Base-by-base conservation (phyloP, 495 filamentous ascomycete species). In the Penicillium pulvis region DNA sequence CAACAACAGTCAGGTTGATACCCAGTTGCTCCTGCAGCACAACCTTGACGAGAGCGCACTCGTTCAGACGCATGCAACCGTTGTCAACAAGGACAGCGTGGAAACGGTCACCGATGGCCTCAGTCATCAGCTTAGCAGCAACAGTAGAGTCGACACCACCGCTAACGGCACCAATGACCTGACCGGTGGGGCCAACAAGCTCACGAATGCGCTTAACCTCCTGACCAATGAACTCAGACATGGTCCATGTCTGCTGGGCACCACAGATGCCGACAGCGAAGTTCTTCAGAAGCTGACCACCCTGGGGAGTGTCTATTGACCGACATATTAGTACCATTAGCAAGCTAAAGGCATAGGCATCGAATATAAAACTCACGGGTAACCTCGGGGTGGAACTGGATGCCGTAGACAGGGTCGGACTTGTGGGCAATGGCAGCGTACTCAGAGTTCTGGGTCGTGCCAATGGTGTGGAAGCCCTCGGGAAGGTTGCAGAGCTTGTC, bases 61-160 rank as follows among this genome's bases (percentile, higher is more conserved):
- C 94, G 62, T 95, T 85, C 39, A 93, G 79, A 41, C 94, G 85
- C 85, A 98, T 88, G 51, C 92, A 81, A 14, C 92, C 92, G 58
- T 91, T 97, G 75, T 98, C 85, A 17, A 97, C 86, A 0, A 97
- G 81, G 0, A 98, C 85, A 41, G 93, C 92, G 60, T 95, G 85
- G 76, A 97, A 97, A 10, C 93, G 84, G 62, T 90, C 85, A 8
- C 91, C 91, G 60, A 95, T 93, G 19, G 89, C 90, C 55, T 87
- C 81, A 28, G 85, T 76, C 90, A 96, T 95, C 4, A 97, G 79
- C 67, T 87, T 88, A 1, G 93, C 93, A 2, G 87, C 94, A 17
- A 82, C 94, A 4, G 94, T 98, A 9, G 84, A 89, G 70, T 98
- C 94, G 4, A 98, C 94, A 65, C 94, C 94, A 62, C 94, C 94